These are phyloP conservation scores for Cystobasidiaceae sp. DNA, from an alignment of 1,284 basidiomycete genomes.

Conservation along the genomic window DNA sequence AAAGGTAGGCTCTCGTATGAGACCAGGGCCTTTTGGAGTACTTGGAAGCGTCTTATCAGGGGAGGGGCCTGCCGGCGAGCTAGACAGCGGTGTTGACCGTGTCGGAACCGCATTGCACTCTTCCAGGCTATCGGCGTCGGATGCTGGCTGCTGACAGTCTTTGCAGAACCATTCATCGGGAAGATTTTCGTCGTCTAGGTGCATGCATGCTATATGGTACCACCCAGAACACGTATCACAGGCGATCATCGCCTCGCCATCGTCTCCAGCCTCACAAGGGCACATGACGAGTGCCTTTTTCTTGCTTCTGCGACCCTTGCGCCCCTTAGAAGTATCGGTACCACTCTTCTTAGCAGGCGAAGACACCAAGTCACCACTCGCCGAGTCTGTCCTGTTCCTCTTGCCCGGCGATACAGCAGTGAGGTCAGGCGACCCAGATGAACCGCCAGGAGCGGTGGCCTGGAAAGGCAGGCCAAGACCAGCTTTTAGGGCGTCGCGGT, in stretches of 20 bases:
- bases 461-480: constrained; percentile 1
- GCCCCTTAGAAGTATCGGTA: background rate
- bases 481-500: constrained; percentile 9
- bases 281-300: constrained; percentile 24
- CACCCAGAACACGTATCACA: constrained; percentile 36
- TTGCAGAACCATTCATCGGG: constrained; percentile 35
- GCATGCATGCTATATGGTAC: constrained; percentile 38
- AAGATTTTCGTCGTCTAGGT: constrained; percentile 27
- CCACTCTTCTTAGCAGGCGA: background rate
- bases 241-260: constrained; percentile 33
- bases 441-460: background rate
- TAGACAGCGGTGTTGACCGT: background rate
- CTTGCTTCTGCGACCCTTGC: constrained; percentile 21
- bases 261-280: constrained; percentile 24
- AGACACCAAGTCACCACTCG: background rate
- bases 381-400: background rate
- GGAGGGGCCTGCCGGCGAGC: background rate
- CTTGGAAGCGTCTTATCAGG: background rate
- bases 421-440: background rate
- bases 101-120: background rate
- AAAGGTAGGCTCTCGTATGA: constrained; percentile 27
- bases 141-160: constrained; percentile 21
- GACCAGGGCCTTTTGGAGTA: background rate
- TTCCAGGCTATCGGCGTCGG: too few relatives aligned
- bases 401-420: constrained; percentile 13